Conservation (phyloP, 2,329 filamentous ascomycete species). For the Trichothecium sympodiale region DNA sequence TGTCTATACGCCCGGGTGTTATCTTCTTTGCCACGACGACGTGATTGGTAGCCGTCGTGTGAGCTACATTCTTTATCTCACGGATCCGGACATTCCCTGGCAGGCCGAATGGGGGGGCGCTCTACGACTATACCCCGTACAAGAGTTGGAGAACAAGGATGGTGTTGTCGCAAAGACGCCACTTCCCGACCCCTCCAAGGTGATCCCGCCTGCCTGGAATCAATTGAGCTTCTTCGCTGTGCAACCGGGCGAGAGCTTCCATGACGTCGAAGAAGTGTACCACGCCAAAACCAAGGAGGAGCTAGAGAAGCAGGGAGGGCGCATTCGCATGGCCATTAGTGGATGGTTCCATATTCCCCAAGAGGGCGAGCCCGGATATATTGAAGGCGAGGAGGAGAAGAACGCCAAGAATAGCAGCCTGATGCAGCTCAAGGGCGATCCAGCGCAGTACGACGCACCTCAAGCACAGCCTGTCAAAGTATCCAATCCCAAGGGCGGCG, state of each 20-base stretch:
- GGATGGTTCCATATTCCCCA: constrained; percentile 99
- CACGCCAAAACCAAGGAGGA: constrained; percentile 49
- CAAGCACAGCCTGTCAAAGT: constrained; percentile 45
- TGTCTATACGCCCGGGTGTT: constrained; percentile 92
- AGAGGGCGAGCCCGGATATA: constrained; percentile 82
- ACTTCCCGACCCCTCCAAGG: constrained; percentile 63
- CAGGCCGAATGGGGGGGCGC: constrained; percentile 87
- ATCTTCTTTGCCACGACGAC: constrained; percentile 93
- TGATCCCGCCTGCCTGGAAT: constrained; percentile 92
- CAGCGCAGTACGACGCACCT: constrained; percentile 79
- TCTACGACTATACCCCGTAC: constrained; percentile 71
- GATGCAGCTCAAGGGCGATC: constrained; percentile 85
- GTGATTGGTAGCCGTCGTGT: constrained; percentile 94
- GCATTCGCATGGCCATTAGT: constrained; percentile 93
- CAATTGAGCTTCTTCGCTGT: constrained; percentile 98
- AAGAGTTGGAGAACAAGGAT: constrained; percentile 46
- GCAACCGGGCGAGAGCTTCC: constrained; percentile 96
- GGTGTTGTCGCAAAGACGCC: constrained; percentile 72
- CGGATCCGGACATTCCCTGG: constrained; percentile 86
- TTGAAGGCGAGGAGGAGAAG: constrained; percentile 78
- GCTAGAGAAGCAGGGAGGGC: constrained; percentile 57
- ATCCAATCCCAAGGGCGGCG: constrained; percentile 28
- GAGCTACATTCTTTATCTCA: constrained; percentile 94
- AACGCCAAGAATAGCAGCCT: constrained; percentile 83
- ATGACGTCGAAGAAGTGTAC: constrained; percentile 98